Percentiles rank a stretch among this genome's conserved stretches.
phyloP scores from a whole-genome alignment of 768 basidiomycete genomes.

The Russula vinacea region DNA sequence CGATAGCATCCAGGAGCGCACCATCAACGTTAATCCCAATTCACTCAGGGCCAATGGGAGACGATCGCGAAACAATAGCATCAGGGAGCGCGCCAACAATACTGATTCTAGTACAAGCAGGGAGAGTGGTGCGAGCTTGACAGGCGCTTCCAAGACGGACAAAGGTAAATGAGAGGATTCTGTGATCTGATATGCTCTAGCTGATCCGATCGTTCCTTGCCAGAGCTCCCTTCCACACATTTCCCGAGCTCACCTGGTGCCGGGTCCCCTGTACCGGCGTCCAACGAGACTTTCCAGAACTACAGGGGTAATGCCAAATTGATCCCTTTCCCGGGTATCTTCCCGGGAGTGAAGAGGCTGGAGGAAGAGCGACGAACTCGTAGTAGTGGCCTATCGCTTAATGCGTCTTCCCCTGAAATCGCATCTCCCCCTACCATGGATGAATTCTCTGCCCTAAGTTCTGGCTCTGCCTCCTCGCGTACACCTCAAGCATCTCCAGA shows the following conservation, averaged over 20 bases:
- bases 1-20: constrained; percentile 68
- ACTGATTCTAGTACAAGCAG: constrained; percentile 45
- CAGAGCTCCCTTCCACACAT: constrained; percentile 31
- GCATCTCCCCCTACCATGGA: constrained; percentile 44
- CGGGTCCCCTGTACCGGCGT: constrained; percentile 74
- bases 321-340: constrained; percentile 88
- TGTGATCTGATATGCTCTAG: background rate
- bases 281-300: constrained; percentile 64
- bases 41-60: constrained; percentile 49
- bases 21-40: constrained; percentile 55
- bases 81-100: constrained; percentile 61
- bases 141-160: constrained; percentile 23
- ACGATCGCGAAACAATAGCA: constrained; percentile 77
- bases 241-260: constrained; percentile 53
- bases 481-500: constrained; percentile 50
- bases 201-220: constrained; percentile 9
- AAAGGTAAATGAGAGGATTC: constrained; percentile 23
- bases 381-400: constrained; percentile 49
- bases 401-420: constrained; percentile 50
- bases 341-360: constrained; percentile 79
- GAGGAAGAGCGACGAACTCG: constrained; percentile 65
- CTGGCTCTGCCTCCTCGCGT: constrained; percentile 49
- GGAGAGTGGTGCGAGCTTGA: constrained; percentile 32
- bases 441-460: constrained; percentile 44
- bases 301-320: constrained; percentile 72